phyloP scores from a whole-genome alignment of 1,284 basidiomycete species.

The Ustilago curta region DNA sequence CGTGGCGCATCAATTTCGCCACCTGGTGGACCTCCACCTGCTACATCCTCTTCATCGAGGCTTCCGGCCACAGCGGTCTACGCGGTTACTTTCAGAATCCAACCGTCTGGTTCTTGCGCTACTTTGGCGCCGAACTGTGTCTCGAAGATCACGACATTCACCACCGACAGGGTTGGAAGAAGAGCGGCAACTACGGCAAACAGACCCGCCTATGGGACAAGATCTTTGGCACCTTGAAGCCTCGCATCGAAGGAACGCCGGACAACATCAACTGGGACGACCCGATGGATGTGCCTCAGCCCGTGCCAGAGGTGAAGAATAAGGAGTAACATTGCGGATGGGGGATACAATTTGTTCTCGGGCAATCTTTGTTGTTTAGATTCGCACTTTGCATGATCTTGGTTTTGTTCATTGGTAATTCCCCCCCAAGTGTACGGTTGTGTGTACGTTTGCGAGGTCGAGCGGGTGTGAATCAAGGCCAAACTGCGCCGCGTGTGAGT shows the following conservation, averaged over 20 bases:
- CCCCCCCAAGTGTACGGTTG: too few species aligned
- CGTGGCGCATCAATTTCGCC: constrained; percentile 48
- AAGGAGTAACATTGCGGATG: not conserved
- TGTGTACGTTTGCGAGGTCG: too few species aligned
- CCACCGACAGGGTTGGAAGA: constrained; percentile 64
- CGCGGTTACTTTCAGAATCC: constrained; percentile 60
- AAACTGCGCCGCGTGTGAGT: too few species aligned
- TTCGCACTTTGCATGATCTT: too few species aligned
- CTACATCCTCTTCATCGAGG: constrained; percentile 44
- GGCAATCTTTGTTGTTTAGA: too few species aligned
- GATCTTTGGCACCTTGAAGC: constrained; percentile 61
- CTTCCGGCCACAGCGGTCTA: constrained; percentile 58
- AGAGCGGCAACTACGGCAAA: constrained; percentile 63
- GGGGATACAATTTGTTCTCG: too few species aligned
- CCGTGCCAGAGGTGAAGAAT: not conserved
- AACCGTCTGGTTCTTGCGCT: constrained; percentile 45
- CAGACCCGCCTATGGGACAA: constrained; percentile 65
- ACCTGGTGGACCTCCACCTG: constrained; percentile 42
- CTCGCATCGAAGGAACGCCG: constrained; percentile 51
- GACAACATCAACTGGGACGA: constrained; percentile 49
- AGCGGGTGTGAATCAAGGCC: too few species aligned
- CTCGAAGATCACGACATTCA: constrained; percentile 69
- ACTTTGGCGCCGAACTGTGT: constrained; percentile 55
- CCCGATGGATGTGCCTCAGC: constrained; percentile 22
- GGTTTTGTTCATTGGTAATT: too few species aligned